Evolutionary conservation across 2,329 filamentous ascomycete species (phyloP), one percentile per base, ranked within the genome.

Genomic region (Colletotrichum kahawae): DNA sequence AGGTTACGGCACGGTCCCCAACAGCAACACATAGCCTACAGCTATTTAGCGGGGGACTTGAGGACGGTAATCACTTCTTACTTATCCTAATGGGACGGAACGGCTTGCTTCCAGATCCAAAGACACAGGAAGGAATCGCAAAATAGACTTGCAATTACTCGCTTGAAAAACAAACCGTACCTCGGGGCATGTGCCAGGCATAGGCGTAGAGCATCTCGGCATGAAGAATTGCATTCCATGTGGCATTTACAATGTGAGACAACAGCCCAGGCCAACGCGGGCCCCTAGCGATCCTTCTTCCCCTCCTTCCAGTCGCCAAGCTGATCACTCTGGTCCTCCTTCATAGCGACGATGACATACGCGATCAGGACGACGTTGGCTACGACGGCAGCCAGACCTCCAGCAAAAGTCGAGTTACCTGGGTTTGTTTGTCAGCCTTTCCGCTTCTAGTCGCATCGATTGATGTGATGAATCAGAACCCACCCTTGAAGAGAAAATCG

Each of bases 281-380:
- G 10, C 31, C 7, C 27, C 81, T 79, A 89, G 77, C 86, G 83
- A 59, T 87, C 84, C 81, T 91, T 91, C 83, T 90, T 91, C 67
- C 80, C 82, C 69, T 88, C 85, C 77, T 85, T 84, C 21, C 90
- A 87, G 27, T 80, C 71, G 27, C 67, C 74, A 21, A 65, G 38
- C 77, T 84, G 84, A 31, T 88, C 88, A 4, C 86, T 85, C 78
- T 90, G 86, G 81, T 98, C 97, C 83, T 99, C 97, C 76, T 90
- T 92, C 90, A 98, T 96, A 5, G 97, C 97, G 24, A 98, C 95
- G 71, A 98, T 87, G 57, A 98, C 92, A 84, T 98, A 99, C n/a
- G 90, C 92, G 72, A 98, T 90, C 66, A 99, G 87, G 5, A 99
- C 95, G 2, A 97, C 90, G 80, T 99, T 99, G 14, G 97, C 97